Evolutionary conservation across 2,329 filamentous ascomycete species (phyloP), one percentile per base, ranked within the genome.

Genomic region (Ramularia collo-cygni): DNA sequence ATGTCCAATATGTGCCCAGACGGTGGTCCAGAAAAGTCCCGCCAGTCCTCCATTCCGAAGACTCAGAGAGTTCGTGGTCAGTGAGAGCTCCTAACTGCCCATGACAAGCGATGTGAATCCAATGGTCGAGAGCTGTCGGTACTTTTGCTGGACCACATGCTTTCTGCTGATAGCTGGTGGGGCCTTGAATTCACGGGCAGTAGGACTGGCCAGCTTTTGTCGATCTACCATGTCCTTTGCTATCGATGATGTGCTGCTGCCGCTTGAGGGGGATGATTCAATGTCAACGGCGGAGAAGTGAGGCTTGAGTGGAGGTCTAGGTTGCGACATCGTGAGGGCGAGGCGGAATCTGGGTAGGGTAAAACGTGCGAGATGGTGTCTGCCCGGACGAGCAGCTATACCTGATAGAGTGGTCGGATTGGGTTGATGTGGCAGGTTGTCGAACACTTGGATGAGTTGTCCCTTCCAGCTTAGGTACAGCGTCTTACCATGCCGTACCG

Each of bases 61-160:
- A 1, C 44, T 44, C 6, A 47, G 45, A 2, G 51, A 52, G 28
- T 53, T 59, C 4, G 51, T 46, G 3, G 51, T 48, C 8, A 54
- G 39, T 0, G 52, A 37, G 13, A 66, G 61, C 49, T 76, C 73
- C 72, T 69, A 76, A 0, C 71, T 74, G 29, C 68, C 68, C 46
- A 72, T 67, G 17, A 72, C 64, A 7, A 69, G 67, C 38, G 68
- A 70, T 12, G 65, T 65, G 44, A 74, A 73, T 7, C 67, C 67
- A 6, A 57, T 45, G 4, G 45, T 52, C 1, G 50, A 51, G 4
- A 55, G 33, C 8, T 48, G 42, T 6, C 51, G 47, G 32, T 56
- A 55, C 14, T 52, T 51, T 18, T 40, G 43, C 19, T 51, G 51
- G 12, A 55, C 47, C 24, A 53, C 42, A 32, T 47, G 46, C 18